Conservation (phyloP, 352 stramenopile genomes). For the Phytopythium sindhum region DNA sequence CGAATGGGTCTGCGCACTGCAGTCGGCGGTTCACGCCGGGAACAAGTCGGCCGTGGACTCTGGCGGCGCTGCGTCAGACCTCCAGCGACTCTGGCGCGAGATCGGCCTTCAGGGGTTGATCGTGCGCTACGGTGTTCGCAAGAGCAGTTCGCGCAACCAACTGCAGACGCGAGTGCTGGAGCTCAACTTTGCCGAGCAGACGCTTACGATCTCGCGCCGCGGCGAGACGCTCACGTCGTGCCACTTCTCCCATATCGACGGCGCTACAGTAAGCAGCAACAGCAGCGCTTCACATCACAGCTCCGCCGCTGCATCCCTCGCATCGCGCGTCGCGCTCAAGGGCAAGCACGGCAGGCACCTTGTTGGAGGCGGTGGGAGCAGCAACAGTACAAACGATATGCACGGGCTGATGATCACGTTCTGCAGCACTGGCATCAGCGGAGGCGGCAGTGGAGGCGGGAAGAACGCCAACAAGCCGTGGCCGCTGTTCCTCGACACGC, state of each 20-base stretch:
- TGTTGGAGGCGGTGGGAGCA: slow-evolving; percentile 31
- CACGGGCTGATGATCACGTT: slow-evolving; percentile 72
- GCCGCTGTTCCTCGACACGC: slow-evolving; percentile 77
- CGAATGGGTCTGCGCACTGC: slow-evolving; percentile 77
- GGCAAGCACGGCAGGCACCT: slow-evolving; percentile 30
- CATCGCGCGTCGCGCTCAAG: slow-evolving; percentile 4
- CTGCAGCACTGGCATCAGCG: slow-evolving; percentile 20
- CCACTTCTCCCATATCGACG: slow-evolving; percentile 65
- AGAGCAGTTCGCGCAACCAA: slow-evolving; percentile 72
- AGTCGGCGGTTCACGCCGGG: slow-evolving; percentile 76
- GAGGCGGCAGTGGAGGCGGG: slow-evolving; percentile 3
- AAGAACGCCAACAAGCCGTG: slow-evolving; percentile 48
- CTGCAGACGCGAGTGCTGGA: slow-evolving; percentile 83
- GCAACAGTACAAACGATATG: slow-evolving; percentile 46
- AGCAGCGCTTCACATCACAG: slow-evolving; percentile 6
- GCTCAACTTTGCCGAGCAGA: slow-evolving; percentile 85
- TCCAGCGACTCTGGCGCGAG: slow-evolving; percentile 77
- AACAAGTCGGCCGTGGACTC: slow-evolving; percentile 72
- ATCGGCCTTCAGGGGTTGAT: slow-evolving; percentile 77
- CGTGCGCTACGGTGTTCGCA: slow-evolving; percentile 79
- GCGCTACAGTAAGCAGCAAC: slow-evolving; percentile 38
- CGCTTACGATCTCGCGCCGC: slow-evolving; percentile 72
- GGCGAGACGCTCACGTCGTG: slow-evolving; percentile 76
- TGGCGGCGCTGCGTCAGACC: slow-evolving; percentile 41
- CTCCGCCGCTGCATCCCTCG: slow-evolving; percentile 1